Conservation (phyloP, 352 stramenopile genomes). For the Phytophthora sp. region DNA sequence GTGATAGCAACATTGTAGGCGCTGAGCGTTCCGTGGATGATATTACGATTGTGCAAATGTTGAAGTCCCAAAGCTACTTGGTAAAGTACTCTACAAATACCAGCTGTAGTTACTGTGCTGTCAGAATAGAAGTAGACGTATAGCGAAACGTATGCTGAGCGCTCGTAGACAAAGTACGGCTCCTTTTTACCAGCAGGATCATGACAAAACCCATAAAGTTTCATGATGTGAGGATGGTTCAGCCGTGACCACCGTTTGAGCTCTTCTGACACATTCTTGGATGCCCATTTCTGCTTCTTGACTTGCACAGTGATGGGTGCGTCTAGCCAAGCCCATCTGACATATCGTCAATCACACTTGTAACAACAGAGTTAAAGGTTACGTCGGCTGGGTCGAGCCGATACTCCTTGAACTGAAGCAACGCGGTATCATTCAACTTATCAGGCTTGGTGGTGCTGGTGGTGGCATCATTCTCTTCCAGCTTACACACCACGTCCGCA, state of each 20-base stretch:
- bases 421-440: neutral
- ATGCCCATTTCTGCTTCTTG: neutral
- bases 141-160: conserved; percentile 3
- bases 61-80: conserved; percentile 31
- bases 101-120: neutral
- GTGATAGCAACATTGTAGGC: conserved; percentile 18
- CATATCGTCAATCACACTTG: too few species aligned
- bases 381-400: neutral
- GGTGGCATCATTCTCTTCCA: neutral
- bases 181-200: too few species aligned
- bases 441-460: neutral
- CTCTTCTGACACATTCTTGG: conserved; percentile 21
- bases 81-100: conserved; percentile 23
- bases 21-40: conserved; percentile 22
- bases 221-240: conserved; percentile 26
- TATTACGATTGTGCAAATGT: conserved; percentile 29
- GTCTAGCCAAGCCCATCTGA: too few species aligned
- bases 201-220: conserved; percentile 24
- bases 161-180: conserved; percentile 28
- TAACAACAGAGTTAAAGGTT: neutral
- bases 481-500: too few species aligned
- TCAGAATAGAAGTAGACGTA: conserved; percentile 9
- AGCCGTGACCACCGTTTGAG: conserved; percentile 18
- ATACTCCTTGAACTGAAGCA: neutral
- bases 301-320: too few species aligned